Conservation (phyloP, 352 stramenopile species). For the Pythium brachiatum region DNA sequence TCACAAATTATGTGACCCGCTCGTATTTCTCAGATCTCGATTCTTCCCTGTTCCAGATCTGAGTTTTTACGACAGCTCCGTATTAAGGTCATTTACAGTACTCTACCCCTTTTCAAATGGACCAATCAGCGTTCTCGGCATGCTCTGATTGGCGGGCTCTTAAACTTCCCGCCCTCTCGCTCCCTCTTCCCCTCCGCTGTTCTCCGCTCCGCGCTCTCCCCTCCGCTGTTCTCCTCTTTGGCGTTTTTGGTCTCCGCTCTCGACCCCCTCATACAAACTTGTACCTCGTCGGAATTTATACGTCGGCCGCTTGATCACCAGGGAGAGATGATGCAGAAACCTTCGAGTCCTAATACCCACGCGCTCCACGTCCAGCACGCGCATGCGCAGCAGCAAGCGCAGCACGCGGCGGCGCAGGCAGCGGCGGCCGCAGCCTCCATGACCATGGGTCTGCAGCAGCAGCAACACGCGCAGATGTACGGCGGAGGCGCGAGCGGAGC, state of each 20-base stretch:
- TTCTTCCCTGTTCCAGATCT: background rate
- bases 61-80: too few relatives aligned
- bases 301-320: background rate
- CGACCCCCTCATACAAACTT: conserved; percentile 33
- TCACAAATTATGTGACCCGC: conserved; percentile 5
- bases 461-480: conserved; percentile 24
- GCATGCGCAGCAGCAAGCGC: conserved; percentile 16
- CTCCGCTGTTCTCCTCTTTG: background rate
- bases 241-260: background rate
- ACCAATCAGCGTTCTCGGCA: conserved; percentile 9
- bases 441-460: conserved; percentile 23
- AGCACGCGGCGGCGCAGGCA: conserved; percentile 6
- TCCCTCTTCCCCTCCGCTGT: background rate
- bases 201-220: background rate
- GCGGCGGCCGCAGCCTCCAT: conserved; percentile 25
- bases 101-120: conserved; percentile 14
- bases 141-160: conserved; percentile 23
- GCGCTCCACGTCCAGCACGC: conserved; percentile 21
- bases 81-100: conserved; percentile 15
- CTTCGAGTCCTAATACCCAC: conserved; percentile 82
- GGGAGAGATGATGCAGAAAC: conserved; percentile 52
- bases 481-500: conserved; percentile 11
- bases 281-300: conserved; percentile 74
- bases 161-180: conserved; percentile 13
- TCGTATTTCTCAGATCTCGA: background rate